phyloP scores from a whole-genome alignment of 106 monocot species.

The Iris macrosiphon region DNA sequence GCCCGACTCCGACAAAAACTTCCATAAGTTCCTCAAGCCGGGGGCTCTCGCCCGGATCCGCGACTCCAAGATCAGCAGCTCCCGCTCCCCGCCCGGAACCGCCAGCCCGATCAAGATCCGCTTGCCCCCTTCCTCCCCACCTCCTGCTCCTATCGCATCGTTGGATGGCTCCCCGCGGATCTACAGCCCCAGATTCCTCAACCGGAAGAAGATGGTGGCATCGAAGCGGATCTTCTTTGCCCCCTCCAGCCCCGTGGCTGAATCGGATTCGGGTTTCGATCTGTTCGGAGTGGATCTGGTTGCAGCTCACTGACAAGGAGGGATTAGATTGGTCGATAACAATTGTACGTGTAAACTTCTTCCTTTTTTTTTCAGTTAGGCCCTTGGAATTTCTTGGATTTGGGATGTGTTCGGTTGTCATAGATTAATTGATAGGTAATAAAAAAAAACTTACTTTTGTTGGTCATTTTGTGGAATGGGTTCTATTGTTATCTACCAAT shows the following conservation, averaged over 20 bases:
- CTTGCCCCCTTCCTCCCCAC: too few relatives aligned
- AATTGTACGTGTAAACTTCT: too few relatives aligned
- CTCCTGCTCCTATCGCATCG: neutral
- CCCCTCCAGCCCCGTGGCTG: neutral
- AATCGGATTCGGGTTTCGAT: conserved; percentile 1
- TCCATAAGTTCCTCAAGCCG: conserved; percentile 5
- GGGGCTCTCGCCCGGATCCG: conserved; percentile 6
- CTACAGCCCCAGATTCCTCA: neutral
- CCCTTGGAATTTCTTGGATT: too few relatives aligned
- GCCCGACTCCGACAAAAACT: conserved; percentile 1
- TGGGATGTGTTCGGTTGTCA: too few relatives aligned
- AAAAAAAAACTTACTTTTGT: too few relatives aligned
- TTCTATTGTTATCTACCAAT: too few relatives aligned
- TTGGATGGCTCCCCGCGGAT: neutral
- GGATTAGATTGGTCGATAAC: too few relatives aligned
- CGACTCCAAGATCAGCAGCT: conserved; percentile 4
- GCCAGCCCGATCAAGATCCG: neutral
- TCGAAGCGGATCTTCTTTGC: conserved; percentile 7
- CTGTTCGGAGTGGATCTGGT: neutral
- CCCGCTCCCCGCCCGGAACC: neutral
- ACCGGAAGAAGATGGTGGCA: conserved; percentile 1
- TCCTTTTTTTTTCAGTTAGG: too few relatives aligned
- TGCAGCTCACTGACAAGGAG: conserved; percentile 2
- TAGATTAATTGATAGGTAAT: too few relatives aligned
- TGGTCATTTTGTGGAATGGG: too few relatives aligned